phyloP scores from a whole-genome alignment of 139 green algal species.

The Nannochloris sp. region DNA sequence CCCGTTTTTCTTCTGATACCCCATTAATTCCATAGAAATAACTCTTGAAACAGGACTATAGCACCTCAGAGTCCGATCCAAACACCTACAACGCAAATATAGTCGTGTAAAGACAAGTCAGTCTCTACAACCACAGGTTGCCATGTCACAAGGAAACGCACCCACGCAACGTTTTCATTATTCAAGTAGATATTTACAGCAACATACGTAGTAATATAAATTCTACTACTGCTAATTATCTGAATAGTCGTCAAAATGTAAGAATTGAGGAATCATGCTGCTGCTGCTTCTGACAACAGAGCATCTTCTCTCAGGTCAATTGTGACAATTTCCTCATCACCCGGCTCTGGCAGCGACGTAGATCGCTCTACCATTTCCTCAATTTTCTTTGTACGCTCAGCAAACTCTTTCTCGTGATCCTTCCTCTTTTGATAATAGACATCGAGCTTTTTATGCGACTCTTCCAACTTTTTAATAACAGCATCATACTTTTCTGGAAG shows the following conservation, averaged over 20 bases:
- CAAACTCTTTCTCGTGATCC: constrained; percentile 14
- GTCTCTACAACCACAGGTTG: no score
- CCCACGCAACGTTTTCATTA: no score
- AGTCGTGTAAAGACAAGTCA: no score
- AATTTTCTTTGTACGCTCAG: constrained; percentile 17
- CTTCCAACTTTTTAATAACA: constrained; percentile 12
- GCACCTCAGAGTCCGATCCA: no score
- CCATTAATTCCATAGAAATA: background rate
- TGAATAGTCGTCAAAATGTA: no score
- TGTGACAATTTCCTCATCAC: background rate
- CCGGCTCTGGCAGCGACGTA: constrained; percentile 1
- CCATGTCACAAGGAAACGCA: no score
- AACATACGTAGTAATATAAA: no score
- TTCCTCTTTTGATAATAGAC: constrained; percentile 6
- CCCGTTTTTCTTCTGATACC: background rate
- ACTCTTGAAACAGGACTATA: no score
- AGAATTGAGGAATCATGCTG: background rate
- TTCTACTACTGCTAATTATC: no score
- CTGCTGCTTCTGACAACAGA: background rate
- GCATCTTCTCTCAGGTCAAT: background rate
- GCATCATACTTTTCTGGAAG: constrained; percentile 15
- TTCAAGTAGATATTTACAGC: no score
- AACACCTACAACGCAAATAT: no score
- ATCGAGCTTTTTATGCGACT: constrained; percentile 10
- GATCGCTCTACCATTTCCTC: constrained; percentile 28